phyloP scores from a whole-genome alignment of 1,139 yeast species.

The Saccharomyces hybrid region DNA sequence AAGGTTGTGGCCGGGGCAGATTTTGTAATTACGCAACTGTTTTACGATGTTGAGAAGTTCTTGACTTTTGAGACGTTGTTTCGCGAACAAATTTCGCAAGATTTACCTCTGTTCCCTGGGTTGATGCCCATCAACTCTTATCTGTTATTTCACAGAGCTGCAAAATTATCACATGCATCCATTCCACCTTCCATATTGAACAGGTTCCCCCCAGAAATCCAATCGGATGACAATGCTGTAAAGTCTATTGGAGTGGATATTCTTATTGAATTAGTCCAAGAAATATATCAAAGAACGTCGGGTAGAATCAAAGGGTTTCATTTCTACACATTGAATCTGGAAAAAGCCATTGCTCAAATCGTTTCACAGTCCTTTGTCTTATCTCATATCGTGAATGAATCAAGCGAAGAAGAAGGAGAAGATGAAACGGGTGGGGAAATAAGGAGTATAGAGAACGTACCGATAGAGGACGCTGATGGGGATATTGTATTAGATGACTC shows the following conservation, averaged over 20 bases:
- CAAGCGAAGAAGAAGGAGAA: conserved; percentile 32
- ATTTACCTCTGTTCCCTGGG: conserved; percentile 75
- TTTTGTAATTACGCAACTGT: conserved; percentile 82
- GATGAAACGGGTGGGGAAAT: conserved; percentile 20
- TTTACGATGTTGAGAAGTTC: conserved; percentile 58
- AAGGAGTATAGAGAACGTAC: conserved; percentile 33
- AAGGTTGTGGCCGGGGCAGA: conserved; percentile 94
- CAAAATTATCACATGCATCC: conserved; percentile 83
- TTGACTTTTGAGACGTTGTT: conserved; percentile 42
- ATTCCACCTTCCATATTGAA: conserved; percentile 56
- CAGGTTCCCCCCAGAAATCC: conserved; percentile 48
- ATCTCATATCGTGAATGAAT: conserved; percentile 33
- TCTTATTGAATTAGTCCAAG: conserved; percentile 54
- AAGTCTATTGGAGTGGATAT: conserved; percentile 77
- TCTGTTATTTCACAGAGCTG: conserved; percentile 77
- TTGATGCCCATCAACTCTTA: conserved; percentile 94
- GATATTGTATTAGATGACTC: conserved; percentile 19
- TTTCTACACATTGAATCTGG: conserved; percentile 83
- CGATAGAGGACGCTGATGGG: conserved; percentile 22
- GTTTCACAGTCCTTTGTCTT: conserved; percentile 53
- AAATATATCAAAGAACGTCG: conserved; percentile 45
- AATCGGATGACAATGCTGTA: conserved; percentile 76
- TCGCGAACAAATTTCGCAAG: conserved; percentile 36
- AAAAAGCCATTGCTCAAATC: conserved; percentile 82
- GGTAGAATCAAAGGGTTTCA: conserved; percentile 72